A percentile compares a stretch with the other conserved stretches of the same genome.
Evolutionary conservation across 495 filamentous ascomycete genomes (phyloP).

Genomic region (Aspergillus cristatus): DNA sequence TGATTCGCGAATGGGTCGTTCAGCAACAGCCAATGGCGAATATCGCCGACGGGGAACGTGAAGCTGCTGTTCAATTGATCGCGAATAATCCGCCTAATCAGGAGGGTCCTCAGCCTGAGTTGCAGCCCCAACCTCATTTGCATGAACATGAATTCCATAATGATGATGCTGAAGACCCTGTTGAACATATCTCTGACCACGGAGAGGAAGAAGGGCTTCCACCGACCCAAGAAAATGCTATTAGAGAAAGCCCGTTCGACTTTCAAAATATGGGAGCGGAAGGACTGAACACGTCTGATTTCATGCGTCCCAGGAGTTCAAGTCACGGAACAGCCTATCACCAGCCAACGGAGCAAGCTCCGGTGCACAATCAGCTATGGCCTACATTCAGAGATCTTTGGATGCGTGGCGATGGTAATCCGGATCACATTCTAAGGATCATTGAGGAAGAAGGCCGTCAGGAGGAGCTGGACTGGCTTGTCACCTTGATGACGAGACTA

Average conservation of each 20-base stretch:
- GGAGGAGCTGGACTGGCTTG: constrained; percentile 44
- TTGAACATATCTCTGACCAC: neutral
- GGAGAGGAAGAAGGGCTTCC: constrained; percentile 1
- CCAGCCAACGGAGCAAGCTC: constrained; percentile 14
- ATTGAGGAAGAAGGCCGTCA: constrained; percentile 52
- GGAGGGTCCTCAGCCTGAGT: constrained; percentile 4
- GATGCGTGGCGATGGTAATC: constrained; percentile 46
- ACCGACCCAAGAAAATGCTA: neutral
- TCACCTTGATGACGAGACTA: constrained; percentile 26
- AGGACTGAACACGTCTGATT: neutral
- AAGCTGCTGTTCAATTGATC: constrained; percentile 32
- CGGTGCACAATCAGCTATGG: constrained; percentile 2
- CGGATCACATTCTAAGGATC: constrained; percentile 48
- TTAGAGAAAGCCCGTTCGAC: constrained; percentile 2
- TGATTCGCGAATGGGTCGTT: constrained; percentile 96
- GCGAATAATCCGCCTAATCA: constrained; percentile 28
- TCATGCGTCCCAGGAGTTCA: constrained; percentile 19
- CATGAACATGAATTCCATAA: constrained; percentile 11
- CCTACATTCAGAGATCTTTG: constrained; percentile 43
- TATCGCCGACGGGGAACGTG: constrained; percentile 43
- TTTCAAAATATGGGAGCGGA: constrained; percentile 5
- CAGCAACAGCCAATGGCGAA: constrained; percentile 83
- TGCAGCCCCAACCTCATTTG: constrained; percentile 3
- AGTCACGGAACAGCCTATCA: constrained; percentile 8
- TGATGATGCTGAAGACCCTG: constrained; percentile 6